Conservation (phyloP, 495 filamentous ascomycete genomes). For the Hamigera avellanea region DNA sequence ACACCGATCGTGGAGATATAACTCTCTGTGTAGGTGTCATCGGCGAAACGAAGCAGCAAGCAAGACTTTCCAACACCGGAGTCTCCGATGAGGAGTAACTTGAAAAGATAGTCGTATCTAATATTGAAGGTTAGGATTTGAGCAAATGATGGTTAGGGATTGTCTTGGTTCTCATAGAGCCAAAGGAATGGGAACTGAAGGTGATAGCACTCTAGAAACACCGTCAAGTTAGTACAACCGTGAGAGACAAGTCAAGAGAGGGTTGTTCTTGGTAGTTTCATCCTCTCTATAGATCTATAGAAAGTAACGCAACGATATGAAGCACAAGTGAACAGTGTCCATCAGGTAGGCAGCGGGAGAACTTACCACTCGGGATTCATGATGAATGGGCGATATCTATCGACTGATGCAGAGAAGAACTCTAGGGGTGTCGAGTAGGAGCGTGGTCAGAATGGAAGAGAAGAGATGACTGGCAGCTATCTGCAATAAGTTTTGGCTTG, state of each 20-base stretch:
- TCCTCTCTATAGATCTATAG: too few relatives aligned
- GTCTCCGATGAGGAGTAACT: slow-evolving; percentile 99
- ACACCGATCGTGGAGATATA: slow-evolving; percentile 99
- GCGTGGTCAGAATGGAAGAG: slow-evolving; percentile 1
- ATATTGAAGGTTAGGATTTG: slow-evolving; percentile 15
- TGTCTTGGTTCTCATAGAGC: too few relatives aligned
- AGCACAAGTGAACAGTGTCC: too few relatives aligned
- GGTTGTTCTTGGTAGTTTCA: too few relatives aligned
- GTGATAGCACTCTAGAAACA: background rate
- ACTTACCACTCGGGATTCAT: slow-evolving; percentile 97
- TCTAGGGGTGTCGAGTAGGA: background rate
- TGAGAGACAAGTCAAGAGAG: too few relatives aligned
- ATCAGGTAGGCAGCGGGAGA: slow-evolving; percentile 5
- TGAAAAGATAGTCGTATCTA: slow-evolving; percentile 99
- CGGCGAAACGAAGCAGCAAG: slow-evolving; percentile 90
- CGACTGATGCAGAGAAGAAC: slow-evolving; percentile 1
- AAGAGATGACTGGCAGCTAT: background rate
- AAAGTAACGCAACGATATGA: too few relatives aligned
- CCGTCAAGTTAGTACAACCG: too few relatives aligned
- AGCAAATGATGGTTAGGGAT: slow-evolving; percentile 3
- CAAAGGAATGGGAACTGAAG: too few relatives aligned
- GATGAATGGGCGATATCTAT: slow-evolving; percentile 21
- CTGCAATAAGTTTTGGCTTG: slow-evolving; percentile 3
- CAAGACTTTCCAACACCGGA: slow-evolving; percentile 99
- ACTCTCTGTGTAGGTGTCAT: slow-evolving; percentile 99